Evolutionary conservation across 345 rosid genomes (phyloP).

Genomic region (Crucihimalaya himalaica): DNA sequence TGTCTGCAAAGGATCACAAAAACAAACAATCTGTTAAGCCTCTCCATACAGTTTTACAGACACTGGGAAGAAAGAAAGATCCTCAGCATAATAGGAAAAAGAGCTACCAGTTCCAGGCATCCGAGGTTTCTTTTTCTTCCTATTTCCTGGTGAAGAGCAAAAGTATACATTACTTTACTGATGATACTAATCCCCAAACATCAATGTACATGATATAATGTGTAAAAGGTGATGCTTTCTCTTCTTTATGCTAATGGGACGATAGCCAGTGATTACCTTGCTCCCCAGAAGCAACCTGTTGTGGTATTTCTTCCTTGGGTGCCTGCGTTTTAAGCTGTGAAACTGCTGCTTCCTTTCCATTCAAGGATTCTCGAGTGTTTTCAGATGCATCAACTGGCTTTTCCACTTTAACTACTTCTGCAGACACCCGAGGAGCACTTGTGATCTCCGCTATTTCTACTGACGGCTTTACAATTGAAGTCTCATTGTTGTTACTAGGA

Average conservation of each 20-base stretch:
- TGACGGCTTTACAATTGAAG: constrained; percentile 43
- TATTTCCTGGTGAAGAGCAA: constrained; percentile 56
- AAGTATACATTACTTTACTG: not conserved
- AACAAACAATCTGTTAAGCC: constrained; percentile 22
- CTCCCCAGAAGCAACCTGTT: constrained; percentile 64
- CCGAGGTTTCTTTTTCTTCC: constrained; percentile 83
- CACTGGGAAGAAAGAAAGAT: not conserved
- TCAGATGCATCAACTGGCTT: constrained; percentile 61
- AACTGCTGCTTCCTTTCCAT: constrained; percentile 61
- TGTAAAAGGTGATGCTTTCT: not conserved
- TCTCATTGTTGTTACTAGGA: constrained; percentile 53
- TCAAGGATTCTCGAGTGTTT: constrained; percentile 64
- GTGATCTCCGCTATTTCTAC: constrained; percentile 50
- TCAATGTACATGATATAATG: not conserved
- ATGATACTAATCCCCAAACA: not conserved
- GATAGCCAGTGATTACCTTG: constrained; percentile 51
- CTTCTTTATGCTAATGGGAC: not conserved
- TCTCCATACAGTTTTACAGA: constrained; percentile 2
- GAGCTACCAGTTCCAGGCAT: constrained; percentile 36
- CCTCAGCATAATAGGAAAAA: not conserved
- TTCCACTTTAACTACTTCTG: constrained; percentile 49
- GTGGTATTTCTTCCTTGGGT: constrained; percentile 69
- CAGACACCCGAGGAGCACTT: constrained; percentile 42
- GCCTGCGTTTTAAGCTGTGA: constrained; percentile 63
- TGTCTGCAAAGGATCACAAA: constrained; percentile 48